Conservation (phyloP, 2,329 filamentous ascomycete genomes). For the Diaporthe sp. region DNA sequence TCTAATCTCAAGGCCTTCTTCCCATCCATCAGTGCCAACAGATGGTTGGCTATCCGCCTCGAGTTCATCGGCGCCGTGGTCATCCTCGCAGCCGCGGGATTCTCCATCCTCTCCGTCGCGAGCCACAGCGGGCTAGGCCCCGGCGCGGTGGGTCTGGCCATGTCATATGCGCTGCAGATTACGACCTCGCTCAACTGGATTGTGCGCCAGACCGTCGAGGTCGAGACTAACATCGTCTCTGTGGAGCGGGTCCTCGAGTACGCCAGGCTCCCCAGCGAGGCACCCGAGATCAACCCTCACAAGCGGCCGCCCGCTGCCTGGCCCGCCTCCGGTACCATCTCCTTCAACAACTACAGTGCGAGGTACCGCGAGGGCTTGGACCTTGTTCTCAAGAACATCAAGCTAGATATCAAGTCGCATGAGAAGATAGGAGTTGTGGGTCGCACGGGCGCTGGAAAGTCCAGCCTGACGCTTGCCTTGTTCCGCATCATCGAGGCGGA, state of each 20-base stretch:
- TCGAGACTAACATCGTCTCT: slow-evolving; percentile 99
- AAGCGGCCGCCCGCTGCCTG: slow-evolving; percentile 90
- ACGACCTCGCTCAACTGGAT: slow-evolving; percentile 99
- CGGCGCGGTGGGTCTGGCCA: slow-evolving; percentile 89
- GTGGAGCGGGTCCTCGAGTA: slow-evolving; percentile 98
- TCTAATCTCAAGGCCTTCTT: slow-evolving; percentile 95
- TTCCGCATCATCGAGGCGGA: slow-evolving; percentile 96
- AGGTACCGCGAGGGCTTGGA: slow-evolving; percentile 92
- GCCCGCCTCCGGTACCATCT: slow-evolving; percentile 89
- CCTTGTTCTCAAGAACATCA: slow-evolving; percentile 93
- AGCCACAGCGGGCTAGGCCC: slow-evolving; percentile 73
- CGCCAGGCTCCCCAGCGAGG: slow-evolving; percentile 89
- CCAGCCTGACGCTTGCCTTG: slow-evolving; percentile 89
- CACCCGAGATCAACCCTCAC: slow-evolving; percentile 92
- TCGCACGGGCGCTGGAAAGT: slow-evolving; percentile 96
- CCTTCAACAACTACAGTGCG: slow-evolving; percentile 94
- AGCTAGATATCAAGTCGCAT: slow-evolving; percentile 90
- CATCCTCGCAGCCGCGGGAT: slow-evolving; percentile 87
- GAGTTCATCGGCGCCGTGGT: slow-evolving; percentile 97
- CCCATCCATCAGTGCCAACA: slow-evolving; percentile 92
- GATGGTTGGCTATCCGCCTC: slow-evolving; percentile 94
- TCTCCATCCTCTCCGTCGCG: slow-evolving; percentile 85
- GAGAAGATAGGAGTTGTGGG: slow-evolving; percentile 99
- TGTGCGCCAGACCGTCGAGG: slow-evolving; percentile 96
- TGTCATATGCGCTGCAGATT: slow-evolving; percentile 98